phyloP scores from a whole-genome alignment of 1,284 basidiomycete species.

The Lignosus rhinocerotis region DNA sequence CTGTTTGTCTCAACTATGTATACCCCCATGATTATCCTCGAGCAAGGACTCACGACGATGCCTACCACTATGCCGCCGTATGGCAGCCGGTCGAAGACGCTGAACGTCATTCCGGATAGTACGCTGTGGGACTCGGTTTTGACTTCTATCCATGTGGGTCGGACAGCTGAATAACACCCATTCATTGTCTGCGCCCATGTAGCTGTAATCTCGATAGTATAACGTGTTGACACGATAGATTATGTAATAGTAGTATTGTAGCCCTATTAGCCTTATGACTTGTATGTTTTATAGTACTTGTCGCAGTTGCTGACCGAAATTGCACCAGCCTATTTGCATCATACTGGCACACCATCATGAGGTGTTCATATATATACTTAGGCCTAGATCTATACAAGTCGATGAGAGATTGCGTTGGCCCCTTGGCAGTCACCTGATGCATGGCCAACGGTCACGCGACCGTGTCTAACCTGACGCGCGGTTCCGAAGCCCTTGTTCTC shows the following conservation, averaged over 20 bases:
- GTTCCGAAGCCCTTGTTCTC: neutral
- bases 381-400: too few species aligned
- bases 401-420: too few species aligned
- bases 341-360: too few species aligned
- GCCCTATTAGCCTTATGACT: too few species aligned
- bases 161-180: neutral
- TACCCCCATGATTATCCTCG: conserved; percentile 43
- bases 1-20: conserved; percentile 46
- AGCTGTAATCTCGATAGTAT: too few species aligned
- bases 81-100: neutral
- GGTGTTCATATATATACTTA: too few species aligned
- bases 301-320: too few species aligned
- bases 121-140: conserved; percentile 7
- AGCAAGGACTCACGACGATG: conserved; percentile 33
- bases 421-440: neutral
- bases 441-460: neutral
- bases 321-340: too few species aligned
- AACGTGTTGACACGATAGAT: too few species aligned
- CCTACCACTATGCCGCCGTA: neutral
- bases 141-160: conserved; percentile 5
- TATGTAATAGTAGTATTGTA: too few species aligned
- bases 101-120: neutral
- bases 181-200: too few species aligned
- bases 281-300: too few species aligned
- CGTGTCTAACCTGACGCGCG: neutral